These are phyloP conservation scores for Solanum chmielewskii DNA, from an alignment of 257 asterid species.

Conservation along the genomic window DNA sequence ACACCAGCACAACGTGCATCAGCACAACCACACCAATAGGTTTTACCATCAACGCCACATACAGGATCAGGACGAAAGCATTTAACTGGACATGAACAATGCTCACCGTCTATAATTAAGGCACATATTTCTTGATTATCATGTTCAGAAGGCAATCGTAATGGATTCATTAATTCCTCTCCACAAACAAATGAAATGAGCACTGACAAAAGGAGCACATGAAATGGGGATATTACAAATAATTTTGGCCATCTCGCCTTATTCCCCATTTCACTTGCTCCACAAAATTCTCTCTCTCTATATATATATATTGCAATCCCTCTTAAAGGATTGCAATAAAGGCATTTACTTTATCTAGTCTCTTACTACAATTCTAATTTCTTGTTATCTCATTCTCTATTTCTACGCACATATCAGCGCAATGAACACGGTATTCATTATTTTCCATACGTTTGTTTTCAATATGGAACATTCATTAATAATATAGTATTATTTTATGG, in stretches of 20 bases:
- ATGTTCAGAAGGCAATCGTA: constrained; percentile 29
- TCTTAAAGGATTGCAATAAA: background rate
- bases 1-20: constrained; percentile 82
- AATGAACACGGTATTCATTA: background rate
- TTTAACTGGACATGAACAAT: constrained; percentile 50
- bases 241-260: background rate
- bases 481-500: background rate
- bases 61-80: constrained; percentile 92
- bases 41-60: constrained; percentile 74
- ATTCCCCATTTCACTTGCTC: background rate
- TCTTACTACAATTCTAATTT: background rate
- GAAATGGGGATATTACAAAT: background rate
- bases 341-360: background rate
- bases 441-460: background rate
- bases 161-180: constrained; percentile 2
- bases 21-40: constrained; percentile 97
- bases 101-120: background rate
- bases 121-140: constrained; percentile 34
- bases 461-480: background rate
- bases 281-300: background rate
- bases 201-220: constrained; percentile 11
- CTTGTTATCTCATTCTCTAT: background rate
- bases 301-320: background rate
- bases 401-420: background rate
- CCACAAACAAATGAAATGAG: constrained; percentile 25